Base-by-base conservation (phyloP, 176 grass and related monocot species). In the Paspalum vaginatum region DNA sequence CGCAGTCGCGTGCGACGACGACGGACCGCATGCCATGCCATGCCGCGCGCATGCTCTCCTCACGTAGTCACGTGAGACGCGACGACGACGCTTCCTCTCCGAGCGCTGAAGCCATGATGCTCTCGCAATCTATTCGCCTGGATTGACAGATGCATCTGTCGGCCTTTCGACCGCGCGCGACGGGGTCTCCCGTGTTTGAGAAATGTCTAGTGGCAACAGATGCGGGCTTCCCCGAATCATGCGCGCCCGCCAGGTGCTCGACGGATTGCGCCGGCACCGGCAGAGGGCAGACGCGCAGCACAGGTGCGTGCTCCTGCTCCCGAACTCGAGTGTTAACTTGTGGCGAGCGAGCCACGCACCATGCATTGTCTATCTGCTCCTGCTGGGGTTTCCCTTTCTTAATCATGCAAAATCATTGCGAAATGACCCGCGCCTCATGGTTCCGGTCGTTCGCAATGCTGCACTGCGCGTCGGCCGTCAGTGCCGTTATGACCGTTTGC, bases 161-260 rank as follows among this genome's bases (percentile, higher is more conserved):
- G 73, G 26, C 6, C 25, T 8, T 13, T 84, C 51, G 18, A 68
- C 24, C 72, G 40, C 22, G 74, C 62, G 56, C 16, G 74, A 77
- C 74, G 24, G 40, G 49, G 42, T 11, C 57, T 77, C 21, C 11
- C 54, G 2, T 20, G 55, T 22, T 18, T 48, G 66, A 32, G 9
- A 45, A 17, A 45, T 13, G 11, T 38, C 43, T 52, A 16, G 78
- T 13, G 21, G 65, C 65, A 27, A 25, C 2, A 24, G 44, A 48
- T 32, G 6, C 55, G 18, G 53, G 32, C 32, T 5, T 20, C 48
- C 44, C 37, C 45, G 64, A 18, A 70, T 70, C 46, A n/a, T 16
- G 80, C 41, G 24, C 60, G 42, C 51, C n/a, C 51, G 37, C 60
- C n/a, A 79, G 75, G 75, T 84, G 81, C 61, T 88, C 76, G 81